Percentiles rank a stretch among this genome's conserved stretches.
Conservation (phyloP, 345 rosid genomes). For the Linum trigynum region DNA sequence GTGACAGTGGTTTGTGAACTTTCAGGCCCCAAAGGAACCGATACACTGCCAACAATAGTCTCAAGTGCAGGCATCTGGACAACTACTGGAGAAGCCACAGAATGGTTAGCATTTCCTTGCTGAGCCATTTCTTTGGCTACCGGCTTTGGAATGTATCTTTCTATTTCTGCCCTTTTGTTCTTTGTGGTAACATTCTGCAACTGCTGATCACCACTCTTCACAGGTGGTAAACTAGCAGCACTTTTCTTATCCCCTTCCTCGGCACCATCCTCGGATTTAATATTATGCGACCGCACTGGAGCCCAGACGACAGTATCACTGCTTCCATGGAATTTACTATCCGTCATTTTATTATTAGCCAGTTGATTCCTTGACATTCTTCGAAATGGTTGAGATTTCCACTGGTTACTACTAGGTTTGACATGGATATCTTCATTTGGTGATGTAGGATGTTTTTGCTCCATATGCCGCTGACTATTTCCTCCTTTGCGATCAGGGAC, state of each 20-base stretch:
- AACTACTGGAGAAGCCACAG: conserved; percentile 20
- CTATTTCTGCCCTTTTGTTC: conserved; percentile 82
- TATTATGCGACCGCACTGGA: conserved; percentile 51
- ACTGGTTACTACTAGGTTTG: conserved; percentile 36
- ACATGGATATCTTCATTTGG: conserved; percentile 44
- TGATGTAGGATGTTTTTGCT: conserved; percentile 28
- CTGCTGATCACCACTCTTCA: conserved; percentile 38
- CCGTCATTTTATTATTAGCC: conserved; percentile 35
- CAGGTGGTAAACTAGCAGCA: conserved; percentile 18
- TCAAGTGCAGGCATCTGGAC: conserved; percentile 26
- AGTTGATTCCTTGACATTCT: conserved; percentile 41
- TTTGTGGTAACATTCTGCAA: conserved; percentile 42
- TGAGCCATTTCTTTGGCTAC: conserved; percentile 81
- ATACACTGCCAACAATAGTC: conserved; percentile 20
- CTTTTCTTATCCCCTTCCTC: conserved; percentile 38
- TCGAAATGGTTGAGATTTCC: conserved; percentile 66
- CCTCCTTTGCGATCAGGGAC: conserved; percentile 30
- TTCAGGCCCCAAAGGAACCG: conserved; percentile 31
- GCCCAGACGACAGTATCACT: conserved; percentile 76
- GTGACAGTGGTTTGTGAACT: conserved; percentile 27
- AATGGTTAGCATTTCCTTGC: conserved; percentile 44
- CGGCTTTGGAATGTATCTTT: conserved; percentile 81
- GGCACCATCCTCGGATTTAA: conserved; percentile 38
- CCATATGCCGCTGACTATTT: conserved; percentile 29
- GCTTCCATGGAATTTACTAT: conserved; percentile 30